Evolutionary conservation across 2,329 filamentous ascomycete genomes (phyloP).

Genomic region (Kalaharituber pfeilii): DNA sequence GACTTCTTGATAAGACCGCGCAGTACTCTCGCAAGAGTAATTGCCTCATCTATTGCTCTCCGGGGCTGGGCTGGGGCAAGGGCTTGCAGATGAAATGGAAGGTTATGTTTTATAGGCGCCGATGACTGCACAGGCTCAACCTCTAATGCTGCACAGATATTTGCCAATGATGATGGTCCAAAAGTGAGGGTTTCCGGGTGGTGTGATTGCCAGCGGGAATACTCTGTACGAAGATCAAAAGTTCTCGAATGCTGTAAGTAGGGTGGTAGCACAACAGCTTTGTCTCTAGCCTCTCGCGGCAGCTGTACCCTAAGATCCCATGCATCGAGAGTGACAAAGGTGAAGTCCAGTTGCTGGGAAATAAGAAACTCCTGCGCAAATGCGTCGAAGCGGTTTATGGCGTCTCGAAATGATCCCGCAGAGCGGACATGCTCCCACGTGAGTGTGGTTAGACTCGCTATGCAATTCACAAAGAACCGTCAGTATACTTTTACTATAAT

Average conservation of each 20-base stretch:
- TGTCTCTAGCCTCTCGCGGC: constrained; percentile 91
- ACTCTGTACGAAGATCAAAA: constrained; percentile 92
- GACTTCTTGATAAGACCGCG: constrained; percentile 90
- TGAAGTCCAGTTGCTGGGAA: constrained; percentile 84
- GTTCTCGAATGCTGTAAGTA: constrained; percentile 96
- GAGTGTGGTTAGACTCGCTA: constrained; percentile 89
- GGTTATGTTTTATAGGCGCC: constrained; percentile 94
- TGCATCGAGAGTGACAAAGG: constrained; percentile 93
- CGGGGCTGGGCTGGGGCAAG: constrained; percentile 87
- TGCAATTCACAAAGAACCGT: constrained; percentile 7
- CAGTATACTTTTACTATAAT: too few species aligned
- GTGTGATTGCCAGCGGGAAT: constrained; percentile 96
- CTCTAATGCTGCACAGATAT: constrained; percentile 95
- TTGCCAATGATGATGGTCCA: constrained; percentile 82
- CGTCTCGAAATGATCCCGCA: constrained; percentile 91
- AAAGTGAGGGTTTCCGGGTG: constrained; percentile 95
- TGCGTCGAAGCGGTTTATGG: constrained; percentile 81
- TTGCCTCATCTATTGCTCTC: constrained; percentile 91
- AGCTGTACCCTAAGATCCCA: constrained; percentile 98
- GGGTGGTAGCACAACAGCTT: constrained; percentile 86
- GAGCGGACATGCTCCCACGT: constrained; percentile 99
- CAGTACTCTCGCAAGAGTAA: constrained; percentile 82
- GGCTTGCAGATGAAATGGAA: constrained; percentile 93
- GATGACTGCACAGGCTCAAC: constrained; percentile 96
- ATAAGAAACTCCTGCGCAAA: constrained; percentile 86